Base-by-base conservation (phyloP, 208 protist species). In the Tritrichomonas foetus region DNA sequence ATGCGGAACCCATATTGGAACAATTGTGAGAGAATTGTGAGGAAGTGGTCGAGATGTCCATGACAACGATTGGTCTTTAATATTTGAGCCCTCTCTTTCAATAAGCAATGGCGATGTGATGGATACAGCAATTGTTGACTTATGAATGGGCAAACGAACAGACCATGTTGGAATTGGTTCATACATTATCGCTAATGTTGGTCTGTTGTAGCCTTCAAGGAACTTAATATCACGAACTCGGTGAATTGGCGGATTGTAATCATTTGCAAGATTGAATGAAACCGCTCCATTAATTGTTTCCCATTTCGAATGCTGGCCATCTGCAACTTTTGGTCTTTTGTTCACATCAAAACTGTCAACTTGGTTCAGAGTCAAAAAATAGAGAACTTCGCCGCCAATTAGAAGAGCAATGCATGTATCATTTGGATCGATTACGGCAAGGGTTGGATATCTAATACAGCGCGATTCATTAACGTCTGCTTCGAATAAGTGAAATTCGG, bases 41-140 rank as follows among this genome's bases (percentile, higher is more conserved):
- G 78, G 78, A 33, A 89, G 20, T 55, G 78, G 25, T 53, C 78
- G 78, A 57, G 78, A 89, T 33, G 41, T 89, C 78, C 78, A 89
- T 49, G 47, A 53, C 57, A 33, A 39, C 33, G 47, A 44, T 89
- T 89, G 44, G 2, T 89, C 78, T 30, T 47, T 14, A 9, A 50
- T 11, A 11, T 22, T 20, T 50, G 74, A 50, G 33, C 27, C 3
- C 39, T 57, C 2, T 0, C 25, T 25, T n/a, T 57, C 27, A 14
- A 57, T 89, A 39, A 89, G 47, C 33, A 47, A 47, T 39, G 78
- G 78, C 9, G 78, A 89, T 57, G 41, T 49, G 20, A 89, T 57
- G 3, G 78, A 89, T n/a, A 89, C 47, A 39, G 78, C 47, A 20
- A 89, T 49, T 22, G 78, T 89, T n/a, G 78, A 89, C 16, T 89